Conservation (phyloP, 345 rosid species). For the Crucihimalaya himalaica region DNA sequence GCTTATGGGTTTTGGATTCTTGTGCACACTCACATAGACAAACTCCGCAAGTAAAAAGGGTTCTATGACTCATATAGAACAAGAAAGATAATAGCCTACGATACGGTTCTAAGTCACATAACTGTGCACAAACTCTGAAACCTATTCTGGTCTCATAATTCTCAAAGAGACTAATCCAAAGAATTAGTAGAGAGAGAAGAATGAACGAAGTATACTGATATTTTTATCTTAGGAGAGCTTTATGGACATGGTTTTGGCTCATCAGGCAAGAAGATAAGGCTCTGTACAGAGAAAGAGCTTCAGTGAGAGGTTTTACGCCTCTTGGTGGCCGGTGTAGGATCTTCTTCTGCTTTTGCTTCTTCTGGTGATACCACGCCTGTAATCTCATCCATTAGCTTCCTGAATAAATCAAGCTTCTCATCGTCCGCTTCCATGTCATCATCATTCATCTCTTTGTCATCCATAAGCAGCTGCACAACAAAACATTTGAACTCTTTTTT, state of each 20-base stretch:
- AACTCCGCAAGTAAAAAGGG: slow-evolving; percentile 2
- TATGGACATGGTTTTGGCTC: background rate
- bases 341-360: slow-evolving; percentile 30
- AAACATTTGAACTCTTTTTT: background rate
- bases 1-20: slow-evolving; percentile 27
- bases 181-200: slow-evolving; percentile 6
- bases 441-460: slow-evolving; percentile 30
- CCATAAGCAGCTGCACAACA: slow-evolving; percentile 27
- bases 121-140: slow-evolving; percentile 33
- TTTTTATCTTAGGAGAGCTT: slow-evolving; percentile 3
- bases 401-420: slow-evolving; percentile 24
- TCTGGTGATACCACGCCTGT: slow-evolving; percentile 9
- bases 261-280: slow-evolving; percentile 23
- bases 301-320: slow-evolving; percentile 23
- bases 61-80: slow-evolving; percentile 21
- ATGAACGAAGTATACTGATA: slow-evolving; percentile 27
- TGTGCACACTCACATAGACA: slow-evolving; percentile 23
- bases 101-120: slow-evolving; percentile 20
- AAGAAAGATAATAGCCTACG: background rate
- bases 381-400: slow-evolving; percentile 31
- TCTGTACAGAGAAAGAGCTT: slow-evolving; percentile 33
- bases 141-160: slow-evolving; percentile 26
- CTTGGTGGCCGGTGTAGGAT: slow-evolving; percentile 26
- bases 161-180: slow-evolving; percentile 26
- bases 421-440: slow-evolving; percentile 15